These are phyloP conservation scores for Pseudogymnoascus sp. DNA, from an alignment of 2,329 filamentous ascomycete genomes.

Conservation along the genomic window DNA sequence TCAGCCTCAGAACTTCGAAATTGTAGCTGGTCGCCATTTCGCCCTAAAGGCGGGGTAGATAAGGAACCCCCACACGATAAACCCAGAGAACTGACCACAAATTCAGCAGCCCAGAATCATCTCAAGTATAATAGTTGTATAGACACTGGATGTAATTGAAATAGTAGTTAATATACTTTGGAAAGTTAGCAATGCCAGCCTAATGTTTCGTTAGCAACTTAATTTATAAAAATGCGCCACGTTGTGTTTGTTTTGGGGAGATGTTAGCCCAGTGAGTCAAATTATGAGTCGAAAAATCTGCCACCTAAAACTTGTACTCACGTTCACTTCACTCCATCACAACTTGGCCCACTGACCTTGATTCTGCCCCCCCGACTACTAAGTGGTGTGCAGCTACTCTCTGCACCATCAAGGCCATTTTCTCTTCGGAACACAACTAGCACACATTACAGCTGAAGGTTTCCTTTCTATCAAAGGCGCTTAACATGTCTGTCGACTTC, in stretches of 20 bases:
- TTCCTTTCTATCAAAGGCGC: neutral
- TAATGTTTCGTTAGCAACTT: neutral
- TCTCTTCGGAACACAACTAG: neutral
- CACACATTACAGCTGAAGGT: neutral
- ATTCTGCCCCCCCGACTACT: neutral
- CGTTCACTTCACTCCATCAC: neutral
- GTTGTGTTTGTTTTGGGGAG: neutral
- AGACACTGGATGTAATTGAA: neutral
- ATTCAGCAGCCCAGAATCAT: neutral
- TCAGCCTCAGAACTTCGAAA: neutral
- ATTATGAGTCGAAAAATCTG: slow-evolving; percentile 7
- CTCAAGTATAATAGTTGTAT: neutral
- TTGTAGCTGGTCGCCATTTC: neutral
- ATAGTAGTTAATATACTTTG: neutral
- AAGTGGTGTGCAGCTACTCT: neutral
- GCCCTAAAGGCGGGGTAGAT: slow-evolving; percentile 8
- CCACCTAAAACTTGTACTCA: neutral
- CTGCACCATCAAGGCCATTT: neutral
- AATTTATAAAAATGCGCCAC: neutral
- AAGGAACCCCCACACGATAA: slow-evolving; percentile 8
- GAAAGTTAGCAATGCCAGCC: neutral
- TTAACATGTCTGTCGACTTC: slow-evolving; percentile 77
- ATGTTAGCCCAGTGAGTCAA: neutral
- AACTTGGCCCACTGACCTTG: neutral
- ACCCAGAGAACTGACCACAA: neutral